Percentiles rank a stretch among this genome's conserved stretches.
Conservation (phyloP, 2,329 filamentous ascomycete species). For the Hypomyces perniciosus region DNA sequence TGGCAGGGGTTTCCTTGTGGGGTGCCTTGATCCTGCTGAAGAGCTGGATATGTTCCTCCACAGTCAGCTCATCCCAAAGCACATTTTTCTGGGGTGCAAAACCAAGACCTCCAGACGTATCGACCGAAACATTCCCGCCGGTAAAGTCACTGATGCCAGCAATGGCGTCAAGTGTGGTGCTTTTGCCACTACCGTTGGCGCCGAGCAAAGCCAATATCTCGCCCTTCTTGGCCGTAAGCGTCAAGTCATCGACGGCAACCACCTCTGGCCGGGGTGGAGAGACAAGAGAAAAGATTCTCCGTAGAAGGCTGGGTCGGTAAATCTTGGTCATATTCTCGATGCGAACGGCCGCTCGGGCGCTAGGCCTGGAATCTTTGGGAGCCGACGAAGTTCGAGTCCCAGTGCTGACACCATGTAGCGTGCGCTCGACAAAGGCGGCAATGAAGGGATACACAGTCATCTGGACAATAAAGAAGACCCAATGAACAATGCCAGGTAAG, state of each 20-base stretch:
- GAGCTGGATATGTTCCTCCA: slow-evolving; percentile 63
- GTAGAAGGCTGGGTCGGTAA: slow-evolving; percentile 60
- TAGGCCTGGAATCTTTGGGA: slow-evolving; percentile 1
- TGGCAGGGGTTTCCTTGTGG: slow-evolving; percentile 38
- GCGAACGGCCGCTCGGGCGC: slow-evolving; percentile 51
- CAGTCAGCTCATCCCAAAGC: slow-evolving; percentile 66
- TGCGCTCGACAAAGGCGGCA: slow-evolving; percentile 64
- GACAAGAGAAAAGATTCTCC: slow-evolving; percentile 42
- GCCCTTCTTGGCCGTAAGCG: slow-evolving; percentile 61
- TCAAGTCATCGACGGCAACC: slow-evolving; percentile 65
- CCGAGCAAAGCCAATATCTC: slow-evolving; percentile 70
- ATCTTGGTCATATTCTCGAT: slow-evolving; percentile 68
- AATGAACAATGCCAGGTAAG: slow-evolving; percentile 64
- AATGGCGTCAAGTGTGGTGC: slow-evolving; percentile 43
- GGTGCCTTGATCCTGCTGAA: slow-evolving; percentile 64
- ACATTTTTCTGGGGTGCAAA: slow-evolving; percentile 73
- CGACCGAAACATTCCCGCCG: slow-evolving; percentile 54
- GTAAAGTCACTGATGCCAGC: slow-evolving; percentile 35
- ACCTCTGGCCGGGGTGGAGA: slow-evolving; percentile 55
- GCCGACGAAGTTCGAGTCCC: slow-evolving; percentile 17
- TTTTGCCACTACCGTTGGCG: slow-evolving; percentile 68
- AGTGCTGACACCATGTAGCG: slow-evolving; percentile 47
- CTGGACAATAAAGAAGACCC: slow-evolving; percentile 68
- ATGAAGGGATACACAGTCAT: slow-evolving; percentile 63
- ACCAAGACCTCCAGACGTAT: slow-evolving; percentile 66